A percentile compares a stretch with the other conserved stretches of the same genome.
These are phyloP conservation scores for Litsea cubeba DNA, from an alignment of 164 flowering plant species.

Conservation along the genomic window DNA sequence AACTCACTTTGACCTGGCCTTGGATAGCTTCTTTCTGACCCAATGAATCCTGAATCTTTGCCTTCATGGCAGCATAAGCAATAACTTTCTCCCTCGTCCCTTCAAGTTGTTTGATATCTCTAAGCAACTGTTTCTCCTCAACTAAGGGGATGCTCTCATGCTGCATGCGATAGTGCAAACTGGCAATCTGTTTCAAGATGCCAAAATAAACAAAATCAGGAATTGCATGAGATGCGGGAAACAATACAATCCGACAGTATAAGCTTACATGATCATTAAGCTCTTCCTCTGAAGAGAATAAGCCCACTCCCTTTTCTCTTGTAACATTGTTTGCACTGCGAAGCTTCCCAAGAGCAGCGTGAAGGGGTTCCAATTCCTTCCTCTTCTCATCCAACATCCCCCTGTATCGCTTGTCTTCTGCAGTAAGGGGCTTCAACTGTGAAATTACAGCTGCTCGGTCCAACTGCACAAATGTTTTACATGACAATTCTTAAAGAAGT, in stretches of 20 bases:
- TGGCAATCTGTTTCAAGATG: conserved; percentile 49
- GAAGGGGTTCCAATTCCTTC: conserved; percentile 76
- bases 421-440: conserved; percentile 43
- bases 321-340: conserved; percentile 43
- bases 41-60: conserved; percentile 68
- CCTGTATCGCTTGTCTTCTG: conserved; percentile 47
- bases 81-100: conserved; percentile 82
- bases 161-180: conserved; percentile 75
- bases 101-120: conserved; percentile 84
- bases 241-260: background rate
- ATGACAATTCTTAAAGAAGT: background rate
- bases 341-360: conserved; percentile 71
- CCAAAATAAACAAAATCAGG: background rate
- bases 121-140: conserved; percentile 89
- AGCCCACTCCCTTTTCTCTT: conserved; percentile 45
- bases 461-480: conserved; percentile 30
- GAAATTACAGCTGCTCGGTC: conserved; percentile 45
- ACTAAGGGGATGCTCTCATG: conserved; percentile 86
- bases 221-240: background rate
- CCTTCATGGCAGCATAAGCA: conserved; percentile 71
- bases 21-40: conserved; percentile 75
- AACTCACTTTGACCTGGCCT: conserved; percentile 81
- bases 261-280: conserved; percentile 69
- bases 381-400: conserved; percentile 50
- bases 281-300: conserved; percentile 92